Evolutionary conservation across 495 filamentous ascomycete genomes (phyloP), one percentile per base, ranked within the genome.

Genomic region (Parmelia sp.): DNA sequence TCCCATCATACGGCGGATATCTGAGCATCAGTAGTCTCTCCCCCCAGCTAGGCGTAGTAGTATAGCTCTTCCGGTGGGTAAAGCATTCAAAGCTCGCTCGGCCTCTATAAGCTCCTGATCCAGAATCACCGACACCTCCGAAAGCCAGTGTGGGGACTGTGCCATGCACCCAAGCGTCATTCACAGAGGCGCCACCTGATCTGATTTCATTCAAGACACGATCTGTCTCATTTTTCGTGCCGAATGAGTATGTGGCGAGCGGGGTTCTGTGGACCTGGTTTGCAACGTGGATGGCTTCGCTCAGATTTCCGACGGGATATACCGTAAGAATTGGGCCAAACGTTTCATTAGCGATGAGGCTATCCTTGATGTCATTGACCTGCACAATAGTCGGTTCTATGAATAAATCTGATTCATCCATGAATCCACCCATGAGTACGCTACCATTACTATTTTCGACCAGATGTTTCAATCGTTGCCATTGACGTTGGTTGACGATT

Each of bases 111-210:
- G 84, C 79, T 61, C 93, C 93, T 70, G 80, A 79, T 62, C 92
- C 92, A 66, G 85, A 89, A 69, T 89, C 84, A 65, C 93, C 92
- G 47, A 97, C 89, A 71, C 91, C 92, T 65, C 93, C 92, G 71
- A 97, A 96, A 58, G n/a, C 89, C 79, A 96, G 76, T 17, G 86
- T 90, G 29, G 86, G 82, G 66, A 94, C 84, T 4, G 78, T 81
- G 61, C 80, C 86, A 78, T 96, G 91, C 75, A 90, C 85, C 69
- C 84, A 89, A 57, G 87, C 78, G 76, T 96, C 91, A 75, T 96
- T 94, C 72, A 92, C 75, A 37, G 85, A 83, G 33, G 85, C 89
- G 67, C 90, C 88, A 53, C 90, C 90, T 12, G 88, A 92, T 36
- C 82, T 86, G 66, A 86, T 83, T 60, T 80, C 74, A 61, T 79